Base-by-base conservation (phyloP, 2,329 filamentous ascomycete genomes). In the Thielaviopsis punctulata region DNA sequence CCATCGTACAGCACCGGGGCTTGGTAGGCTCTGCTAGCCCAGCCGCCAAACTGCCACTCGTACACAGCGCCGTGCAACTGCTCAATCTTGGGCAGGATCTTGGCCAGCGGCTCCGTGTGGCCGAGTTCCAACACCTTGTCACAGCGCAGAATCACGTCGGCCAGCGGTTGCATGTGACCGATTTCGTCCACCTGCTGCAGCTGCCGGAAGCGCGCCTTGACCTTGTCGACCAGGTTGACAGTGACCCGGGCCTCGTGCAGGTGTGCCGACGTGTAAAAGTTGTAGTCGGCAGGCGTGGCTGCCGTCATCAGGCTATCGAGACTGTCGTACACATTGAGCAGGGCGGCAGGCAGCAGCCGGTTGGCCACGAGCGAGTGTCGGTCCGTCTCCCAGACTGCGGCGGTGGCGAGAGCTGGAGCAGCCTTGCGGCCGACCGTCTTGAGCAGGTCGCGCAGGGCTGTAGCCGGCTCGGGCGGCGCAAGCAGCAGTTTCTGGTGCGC, bases 211-310 rank as follows among this genome's bases (percentile, higher is more conserved):
- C 84, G 79, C 46, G 69, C 63, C 61, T 84, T 80, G 45, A 90
- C 77, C 49, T 79, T 77, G 59, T 80, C 74, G 10, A 87, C 71
- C 8, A 95, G 68, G 0, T 64, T 67, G 23, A 92, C 79, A 3
- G 95, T 72, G 56, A 80, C 84, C 55, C 83, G 80, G 9, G 80
- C 80, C 66, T 96, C 86, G 1, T 69, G 64, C 12, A 90, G 68
- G 60, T 96, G 93, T 2, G 82, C 65, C 60, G 94, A 82, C 0
- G 77, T 81, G 65, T 98, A 98, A 64, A 98, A 95, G 66, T 95
- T 95, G 69, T 90, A 93, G 22, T 69, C 65, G 0, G 66, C 59
- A 2, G 68, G 60, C 4, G 67, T 66, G 5, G 65, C 58, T 1
- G 57, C 59, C 2, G 62, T 62, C 21, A 62, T 64, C 49, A 73